Evolutionary conservation across 345 rosid genomes (phyloP).

Genomic region (Populus alba): DNA sequence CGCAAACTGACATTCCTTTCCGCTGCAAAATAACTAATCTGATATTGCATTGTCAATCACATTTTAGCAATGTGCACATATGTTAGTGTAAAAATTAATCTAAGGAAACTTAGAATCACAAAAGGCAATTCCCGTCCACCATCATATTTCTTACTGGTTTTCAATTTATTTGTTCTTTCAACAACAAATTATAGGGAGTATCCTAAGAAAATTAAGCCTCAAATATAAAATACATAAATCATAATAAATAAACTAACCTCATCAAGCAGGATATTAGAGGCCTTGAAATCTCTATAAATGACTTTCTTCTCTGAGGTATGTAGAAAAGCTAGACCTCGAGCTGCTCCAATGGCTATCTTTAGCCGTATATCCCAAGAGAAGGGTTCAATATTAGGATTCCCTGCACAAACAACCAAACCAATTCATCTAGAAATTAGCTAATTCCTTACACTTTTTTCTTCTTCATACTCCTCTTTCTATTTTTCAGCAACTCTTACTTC

Average conservation of each 20-base stretch:
- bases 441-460: neutral
- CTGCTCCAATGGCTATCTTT: constrained; percentile 74
- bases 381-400: constrained; percentile 49
- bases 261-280: constrained; percentile 77
- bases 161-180: neutral
- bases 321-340: constrained; percentile 69
- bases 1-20: neutral
- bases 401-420: constrained; percentile 27
- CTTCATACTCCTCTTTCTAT: neutral
- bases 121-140: neutral
- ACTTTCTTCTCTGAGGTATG: constrained; percentile 70
- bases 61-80: neutral
- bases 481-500: constrained; percentile 48
- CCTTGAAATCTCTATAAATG: constrained; percentile 82
- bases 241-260: constrained; percentile 42
- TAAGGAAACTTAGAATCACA: neutral
- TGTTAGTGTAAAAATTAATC: neutral
- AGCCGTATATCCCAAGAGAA: constrained; percentile 81
- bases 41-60: neutral
- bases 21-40: too few species aligned
- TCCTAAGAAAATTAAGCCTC: neutral
- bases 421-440: neutral
- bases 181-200: neutral
- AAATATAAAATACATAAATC: neutral
- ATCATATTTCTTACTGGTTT: neutral